Evolutionary conservation across 2,329 filamentous ascomycete species (phyloP).

Genomic region (Apiospora arundinis): DNA sequence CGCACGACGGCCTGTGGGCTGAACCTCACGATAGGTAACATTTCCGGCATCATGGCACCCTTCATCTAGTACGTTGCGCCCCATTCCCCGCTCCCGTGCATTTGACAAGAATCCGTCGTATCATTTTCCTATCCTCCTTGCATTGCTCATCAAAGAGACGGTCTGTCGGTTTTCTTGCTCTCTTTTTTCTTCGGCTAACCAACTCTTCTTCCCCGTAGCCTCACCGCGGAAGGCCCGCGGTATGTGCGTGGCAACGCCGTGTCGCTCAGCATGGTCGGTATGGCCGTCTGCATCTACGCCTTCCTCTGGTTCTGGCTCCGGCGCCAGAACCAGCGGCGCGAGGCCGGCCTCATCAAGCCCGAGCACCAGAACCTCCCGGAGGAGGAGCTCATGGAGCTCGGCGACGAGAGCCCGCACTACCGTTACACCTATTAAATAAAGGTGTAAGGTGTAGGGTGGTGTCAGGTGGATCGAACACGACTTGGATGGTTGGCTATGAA

Average conservation of each 20-base stretch:
- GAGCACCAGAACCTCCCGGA: conserved; percentile 49
- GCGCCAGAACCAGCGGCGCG: conserved; percentile 53
- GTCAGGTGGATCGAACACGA: background rate
- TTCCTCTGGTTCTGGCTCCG: conserved; percentile 61
- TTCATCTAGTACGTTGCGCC: conserved; percentile 60
- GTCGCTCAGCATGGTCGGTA: conserved; percentile 62
- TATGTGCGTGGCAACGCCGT: conserved; percentile 68
- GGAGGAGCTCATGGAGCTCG: conserved; percentile 56
- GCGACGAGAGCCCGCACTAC: conserved; percentile 59
- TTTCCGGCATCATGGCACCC: conserved; percentile 74
- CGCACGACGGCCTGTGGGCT: conserved; percentile 74
- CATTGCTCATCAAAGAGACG: too few relatives aligned
- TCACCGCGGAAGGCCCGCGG: conserved; percentile 56
- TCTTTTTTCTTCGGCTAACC: background rate
- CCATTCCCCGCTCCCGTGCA: background rate
- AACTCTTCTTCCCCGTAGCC: conserved; percentile 37
- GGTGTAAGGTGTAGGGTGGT: background rate
- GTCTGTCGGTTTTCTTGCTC: background rate
- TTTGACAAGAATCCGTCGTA: too few relatives aligned
- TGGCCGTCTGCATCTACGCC: conserved; percentile 59
- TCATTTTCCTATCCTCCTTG: too few relatives aligned
- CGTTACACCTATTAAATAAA: conserved; percentile 48
- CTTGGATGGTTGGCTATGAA: background rate
- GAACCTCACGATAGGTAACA: conserved; percentile 74
- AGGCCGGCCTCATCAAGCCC: conserved; percentile 45